Evolutionary conservation across 1,284 basidiomycete species (phyloP), one percentile per base, ranked within the genome.

Genomic region (Boletus semigastroideus): DNA sequence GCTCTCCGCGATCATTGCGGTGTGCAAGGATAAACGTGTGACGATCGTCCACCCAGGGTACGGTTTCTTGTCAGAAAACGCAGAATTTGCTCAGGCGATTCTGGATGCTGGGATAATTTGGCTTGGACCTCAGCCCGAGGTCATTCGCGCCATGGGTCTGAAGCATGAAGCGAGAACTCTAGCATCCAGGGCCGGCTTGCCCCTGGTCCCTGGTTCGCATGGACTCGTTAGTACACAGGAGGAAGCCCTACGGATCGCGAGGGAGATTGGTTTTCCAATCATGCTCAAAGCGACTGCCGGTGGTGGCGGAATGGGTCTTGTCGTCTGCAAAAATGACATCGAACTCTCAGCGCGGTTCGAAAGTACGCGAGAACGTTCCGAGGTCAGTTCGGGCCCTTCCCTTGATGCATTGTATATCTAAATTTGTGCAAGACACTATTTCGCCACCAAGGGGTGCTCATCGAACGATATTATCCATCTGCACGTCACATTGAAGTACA

Each of bases 231-330:
- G 56, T 14, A 66, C 71, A n/a, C 63, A 71, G 0, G 73, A 77
- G 2, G 78, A 78, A 4, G 84, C 81, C 0, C 54, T 73, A 4
- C 53, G 63, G 7, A 62, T 76, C 0, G 80, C 79, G 2, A 57
- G 52, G 13, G 53, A 60, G 14, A 72, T 84, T 28, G 83, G 80
- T 16, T 87, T 75, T 61, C 87, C 84, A 0, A 72, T 86, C 12
- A 81, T 90, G 59, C 71, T 90, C 59, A 90, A 90, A 65, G 80
- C 84, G 6, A 83, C 82, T 0, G 83, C 80, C 0, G 87, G 87
- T 8, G 87, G 87, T 2, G 87, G 87, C 3, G 87, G 87, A 0
- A 83, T 86, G 77, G 86, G 86, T 9, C 76, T 89, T 57, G 74
- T 78, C 9, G 74, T 87, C 19, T 87, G 84, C 62, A 62, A 69